Percentiles rank a stretch among this genome's conserved stretches.
These are phyloP conservation scores for Ophiognomonia clavigignenti-juglandacearum DNA, from an alignment of 2,329 filamentous ascomycete genomes.

Conservation along the genomic window DNA sequence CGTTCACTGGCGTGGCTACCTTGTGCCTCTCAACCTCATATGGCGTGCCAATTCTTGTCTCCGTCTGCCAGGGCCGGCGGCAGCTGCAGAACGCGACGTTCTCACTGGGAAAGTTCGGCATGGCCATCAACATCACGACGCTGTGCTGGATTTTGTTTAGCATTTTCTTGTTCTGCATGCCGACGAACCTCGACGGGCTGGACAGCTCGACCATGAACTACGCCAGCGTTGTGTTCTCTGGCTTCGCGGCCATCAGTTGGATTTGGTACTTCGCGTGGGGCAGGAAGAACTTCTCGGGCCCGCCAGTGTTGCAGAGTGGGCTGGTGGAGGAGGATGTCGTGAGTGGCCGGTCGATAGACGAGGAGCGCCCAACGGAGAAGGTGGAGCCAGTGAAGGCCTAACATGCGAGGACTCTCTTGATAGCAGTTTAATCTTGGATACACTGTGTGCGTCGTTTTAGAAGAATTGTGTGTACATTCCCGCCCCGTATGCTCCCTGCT, in stretches of 20 bases:
- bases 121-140: constrained; percentile 61
- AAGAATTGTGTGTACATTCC: too few species aligned
- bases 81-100: constrained; percentile 62
- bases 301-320: constrained; percentile 31
- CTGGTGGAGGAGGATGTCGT: neutral
- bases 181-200: constrained; percentile 51
- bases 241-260: constrained; percentile 55
- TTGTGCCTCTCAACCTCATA: constrained; percentile 75
- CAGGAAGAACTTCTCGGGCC: constrained; percentile 59
- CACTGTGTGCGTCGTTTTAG: too few species aligned
- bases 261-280: constrained; percentile 61
- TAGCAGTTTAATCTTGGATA: too few species aligned
- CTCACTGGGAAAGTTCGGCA: constrained; percentile 65
- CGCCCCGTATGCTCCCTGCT: too few species aligned
- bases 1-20: constrained; percentile 74
- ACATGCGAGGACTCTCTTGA: too few species aligned
- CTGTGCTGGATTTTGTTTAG: constrained; percentile 68
- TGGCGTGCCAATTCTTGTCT: constrained; percentile 70
- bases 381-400: neutral
- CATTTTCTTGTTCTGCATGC: constrained; percentile 74
- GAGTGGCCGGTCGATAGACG: constrained; percentile 1
- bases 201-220: constrained; percentile 59
- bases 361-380: neutral
- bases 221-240: constrained; percentile 60
- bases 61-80: constrained; percentile 59